Base-by-base conservation (phyloP, 805 yeast genomes). In the Candida hungchunana region DNA sequence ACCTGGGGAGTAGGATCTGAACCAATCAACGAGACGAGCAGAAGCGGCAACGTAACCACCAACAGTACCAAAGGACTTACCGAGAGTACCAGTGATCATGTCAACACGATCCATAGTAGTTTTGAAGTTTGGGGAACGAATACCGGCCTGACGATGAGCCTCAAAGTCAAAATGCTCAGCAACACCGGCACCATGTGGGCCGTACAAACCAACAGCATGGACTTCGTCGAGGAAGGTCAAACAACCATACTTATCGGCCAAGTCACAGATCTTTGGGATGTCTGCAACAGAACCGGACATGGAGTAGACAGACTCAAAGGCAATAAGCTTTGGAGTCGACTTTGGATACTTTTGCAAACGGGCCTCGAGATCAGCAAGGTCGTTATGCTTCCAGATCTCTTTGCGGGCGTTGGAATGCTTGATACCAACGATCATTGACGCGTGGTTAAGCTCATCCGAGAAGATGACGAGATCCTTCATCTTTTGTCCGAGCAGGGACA, bases 101-200 rank as follows among this genome's bases (percentile, higher is more conserved):
- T 93, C 98, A 39, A 93, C 76, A 59, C 97, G 79, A 60, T 82
- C 89, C 85, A 82, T 75, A 23, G 83, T 82, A 8, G 95, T 79
- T 38, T 67, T 62, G 27, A 51, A 46, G 31, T 64, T 62, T 46
- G 77, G 74, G 13, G 75, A 66, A 11, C 71, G 71, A 48, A 77
- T 66, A 47, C 93, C 93, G 12, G 79, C 61, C 40, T 67, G 58
- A 55, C 85, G 75, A 58, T 90, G 95, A 37, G 79, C 78, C 31
- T 85, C 85, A 51, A 88, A 93, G 64, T 93, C 86, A 53, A 83
- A 70, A 60, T 93, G 98, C 64, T 93, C 99, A 31, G 97, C 96
- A 37, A 93, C 97, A 66, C 99, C 99, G 22, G 96, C 98, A 58
- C 99, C 99, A 54, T 85, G 96, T 42, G 99, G 97, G 53, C 99